Evolutionary conservation across 2,329 filamentous ascomycete species (phyloP).

Genomic region (Pleoardoris graminearum): DNA sequence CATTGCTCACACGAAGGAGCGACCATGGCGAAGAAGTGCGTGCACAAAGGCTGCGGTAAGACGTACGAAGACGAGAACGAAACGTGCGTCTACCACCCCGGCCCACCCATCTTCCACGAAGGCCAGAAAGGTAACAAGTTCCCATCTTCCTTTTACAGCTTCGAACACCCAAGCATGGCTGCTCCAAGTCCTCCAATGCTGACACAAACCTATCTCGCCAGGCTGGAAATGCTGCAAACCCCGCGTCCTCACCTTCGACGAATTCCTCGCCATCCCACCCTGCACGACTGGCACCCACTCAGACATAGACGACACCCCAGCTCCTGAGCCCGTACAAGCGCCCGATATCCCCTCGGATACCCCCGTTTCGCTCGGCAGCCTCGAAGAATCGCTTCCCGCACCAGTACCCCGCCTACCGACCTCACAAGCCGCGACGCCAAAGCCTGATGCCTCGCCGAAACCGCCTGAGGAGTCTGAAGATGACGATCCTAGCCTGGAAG

Average conservation of each 20-base stretch:
- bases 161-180: background rate
- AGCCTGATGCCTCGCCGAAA: constrained; percentile 29
- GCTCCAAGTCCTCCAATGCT: background rate
- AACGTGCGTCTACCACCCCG: constrained; percentile 88
- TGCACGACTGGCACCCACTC: constrained; percentile 94
- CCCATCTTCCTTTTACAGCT: background rate
- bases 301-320: constrained; percentile 74
- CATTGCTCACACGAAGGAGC: background rate
- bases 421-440: constrained; percentile 30
- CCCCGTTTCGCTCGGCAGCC: constrained; percentile 36
- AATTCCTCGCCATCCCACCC: constrained; percentile 89
- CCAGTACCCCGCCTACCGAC: constrained; percentile 40
- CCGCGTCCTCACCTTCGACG: constrained; percentile 94
- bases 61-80: constrained; percentile 79
- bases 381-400: constrained; percentile 35
- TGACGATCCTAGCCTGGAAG: constrained; percentile 75
- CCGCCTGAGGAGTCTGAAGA: constrained; percentile 67
- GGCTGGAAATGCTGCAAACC: constrained; percentile 99
- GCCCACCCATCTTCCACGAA: constrained; percentile 90
- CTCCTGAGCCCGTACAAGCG: constrained; percentile 52
- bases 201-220: constrained; percentile 46
- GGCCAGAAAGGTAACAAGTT: constrained; percentile 81
- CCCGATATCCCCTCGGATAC: constrained; percentile 50
- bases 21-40: constrained; percentile 79
- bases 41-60: constrained; percentile 96